Evolutionary conservation across 306 rosid genomes (phyloP), one percentile per base, ranked within the genome.

Genomic region (Phaseolus lunatus): DNA sequence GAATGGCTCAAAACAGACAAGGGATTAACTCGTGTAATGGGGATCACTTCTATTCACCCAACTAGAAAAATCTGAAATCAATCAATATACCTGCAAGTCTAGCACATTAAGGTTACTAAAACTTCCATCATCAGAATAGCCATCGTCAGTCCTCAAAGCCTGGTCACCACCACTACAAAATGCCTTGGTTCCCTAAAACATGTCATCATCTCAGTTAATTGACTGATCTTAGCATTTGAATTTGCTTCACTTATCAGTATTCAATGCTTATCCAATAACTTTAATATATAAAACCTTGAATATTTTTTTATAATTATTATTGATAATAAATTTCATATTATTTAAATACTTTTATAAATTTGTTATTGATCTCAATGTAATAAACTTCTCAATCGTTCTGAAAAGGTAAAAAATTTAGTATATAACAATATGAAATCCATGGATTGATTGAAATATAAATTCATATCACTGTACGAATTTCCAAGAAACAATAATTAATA

Each of bases 151-250:
- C 79, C 98, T 89, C 84, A 94, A 81, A 49, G 87, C 95, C 77
- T 92, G 97, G 83, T 94, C 97, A 44, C 97, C 96, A 2, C 97
- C 97, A 53, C 97, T 94, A 69, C 96, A 94, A 69, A 94, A 94
- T 61, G 97, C 97, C 73, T 87, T 27, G 54, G 91, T 90, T 82
- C 96, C 98, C 97, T 94, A 49, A 80, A 78, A 44, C 15, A 19
- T 26, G 26, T 29, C 18, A 69, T 41, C 15, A 39, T 10, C 45
- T 39, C 45, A 41, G 13, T 10, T 41, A 43, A 41, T 11, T 12
- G 16, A 43, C 11, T 12, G 48, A 43, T 3, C 48, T 43, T 13
- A 12, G 12, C 0, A 43, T 12, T 43, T 43, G 1, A 41, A 9
- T 41, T 43, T 43, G 48, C 5, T 43, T 43, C 48, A 43, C 2